Base-by-base conservation (phyloP, 495 filamentous ascomycete genomes). In the Clavariopsis aquatica region DNA sequence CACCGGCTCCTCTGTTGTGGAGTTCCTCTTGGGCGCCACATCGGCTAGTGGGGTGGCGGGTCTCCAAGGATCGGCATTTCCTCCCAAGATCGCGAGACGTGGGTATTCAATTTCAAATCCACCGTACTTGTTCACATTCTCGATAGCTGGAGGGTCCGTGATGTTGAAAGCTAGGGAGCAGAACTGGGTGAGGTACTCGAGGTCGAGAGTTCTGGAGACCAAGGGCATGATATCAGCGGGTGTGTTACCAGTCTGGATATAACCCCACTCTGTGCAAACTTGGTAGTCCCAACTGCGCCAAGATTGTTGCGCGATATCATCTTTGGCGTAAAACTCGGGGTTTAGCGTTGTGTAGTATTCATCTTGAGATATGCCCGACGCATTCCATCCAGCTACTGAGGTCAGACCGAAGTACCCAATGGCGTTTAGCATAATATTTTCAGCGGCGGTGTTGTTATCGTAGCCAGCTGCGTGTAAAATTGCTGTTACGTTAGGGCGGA, bases 1-100 rank as follows among this genome's bases (percentile, higher is more conserved):
- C 60, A 85, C 84, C 4, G 89, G 88, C 75, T 87, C 78, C 20
- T 74, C 74, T 0, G 77, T 74, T 0, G 87, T 89, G 38, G 78
- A 86, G 6, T 70, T 64, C 20, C 88, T 69, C 24, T 69, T 65
- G 0, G 74, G 68, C 12, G 81, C 77, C 0, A 75, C 79, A 34
- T 83, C 77, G 20, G 73, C 76, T 58, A 89, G 86, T 4, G 85
- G 84, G 12, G 83, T 87, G 0, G 86, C 85, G 0, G 82, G 80
- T 7, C 85, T 79, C 89, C 89, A 92, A 0, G 89, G 87, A 71
- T 92, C 89, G 54, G 78, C 78, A 57, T 88, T 78, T 15, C 88
- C 88, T 60, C 87, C 88, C 52, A 92, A 77, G 57, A 85, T 79
- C 19, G 88, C 88, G 7, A 91, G 80, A 23, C 86, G 81, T 5